These are phyloP conservation scores for Sporisorium scitamineum DNA, from an alignment of 1,284 basidiomycete species.

Conservation along the genomic window DNA sequence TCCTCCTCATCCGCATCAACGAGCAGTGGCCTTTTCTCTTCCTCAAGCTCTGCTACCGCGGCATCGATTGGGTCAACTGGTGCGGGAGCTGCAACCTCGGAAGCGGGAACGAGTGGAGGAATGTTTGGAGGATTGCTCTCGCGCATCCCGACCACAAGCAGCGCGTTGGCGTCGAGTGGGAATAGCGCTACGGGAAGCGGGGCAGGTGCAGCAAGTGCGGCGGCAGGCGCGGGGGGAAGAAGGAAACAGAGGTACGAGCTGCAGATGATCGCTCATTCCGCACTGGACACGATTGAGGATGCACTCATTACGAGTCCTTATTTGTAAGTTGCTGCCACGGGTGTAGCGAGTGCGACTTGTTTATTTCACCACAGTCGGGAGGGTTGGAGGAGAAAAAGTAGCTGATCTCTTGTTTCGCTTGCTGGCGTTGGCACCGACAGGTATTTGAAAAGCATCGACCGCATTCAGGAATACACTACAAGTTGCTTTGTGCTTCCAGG, in stretches of 20 bases:
- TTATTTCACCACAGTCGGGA: neutral
- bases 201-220: neutral
- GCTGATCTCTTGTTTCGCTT: neutral
- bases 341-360: neutral
- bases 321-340: slow-evolving; percentile 51
- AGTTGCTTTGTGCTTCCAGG: slow-evolving; percentile 62
- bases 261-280: slow-evolving; percentile 68
- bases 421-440: slow-evolving; percentile 12
- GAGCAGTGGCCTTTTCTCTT: slow-evolving; percentile 1
- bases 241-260: slow-evolving; percentile 54
- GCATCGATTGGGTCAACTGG: neutral
- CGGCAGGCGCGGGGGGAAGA: neutral
- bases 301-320: slow-evolving; percentile 50
- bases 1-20: slow-evolving; percentile 19
- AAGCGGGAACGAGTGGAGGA: slow-evolving; percentile 7
- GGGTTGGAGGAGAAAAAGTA: neutral
- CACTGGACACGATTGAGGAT: slow-evolving; percentile 66
- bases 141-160: slow-evolving; percentile 26
- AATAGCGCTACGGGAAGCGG: neutral
- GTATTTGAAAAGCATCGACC: slow-evolving; percentile 64
- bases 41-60: neutral
- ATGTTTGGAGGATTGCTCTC: slow-evolving; percentile 39
- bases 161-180: slow-evolving; percentile 1
- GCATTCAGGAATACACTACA: slow-evolving; percentile 64
- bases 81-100: neutral